Conservation (phyloP, 1,284 basidiomycete genomes). For the Tetrapyrgos nigripes region DNA sequence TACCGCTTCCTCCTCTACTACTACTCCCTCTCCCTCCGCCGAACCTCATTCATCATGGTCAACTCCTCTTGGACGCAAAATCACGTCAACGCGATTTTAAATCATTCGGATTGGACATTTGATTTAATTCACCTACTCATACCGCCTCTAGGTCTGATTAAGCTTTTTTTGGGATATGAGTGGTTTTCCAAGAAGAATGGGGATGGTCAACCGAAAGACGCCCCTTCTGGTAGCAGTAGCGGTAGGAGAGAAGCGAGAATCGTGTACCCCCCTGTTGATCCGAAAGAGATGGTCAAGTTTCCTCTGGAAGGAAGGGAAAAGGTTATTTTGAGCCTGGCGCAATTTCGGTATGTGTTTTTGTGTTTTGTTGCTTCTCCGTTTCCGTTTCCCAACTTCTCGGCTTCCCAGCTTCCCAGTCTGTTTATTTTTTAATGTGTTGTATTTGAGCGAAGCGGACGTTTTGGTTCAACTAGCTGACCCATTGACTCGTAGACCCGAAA, state of each 20-base stretch:
- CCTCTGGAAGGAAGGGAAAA: conserved; percentile 65
- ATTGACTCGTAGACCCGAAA: conserved; percentile 94
- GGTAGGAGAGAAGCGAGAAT: conserved; percentile 42
- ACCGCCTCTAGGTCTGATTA: conserved; percentile 32
- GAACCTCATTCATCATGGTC: conserved; percentile 85
- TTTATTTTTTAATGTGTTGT: background rate
- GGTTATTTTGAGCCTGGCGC: conserved; percentile 88
- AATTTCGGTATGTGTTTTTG: conserved; percentile 74
- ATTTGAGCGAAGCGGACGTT: no score
- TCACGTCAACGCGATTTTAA: conserved; percentile 81
- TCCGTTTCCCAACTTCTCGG: background rate
- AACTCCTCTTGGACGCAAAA: conserved; percentile 96
- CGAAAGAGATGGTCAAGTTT: conserved; percentile 71
- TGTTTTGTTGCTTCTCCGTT: background rate
- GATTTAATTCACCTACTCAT: conserved; percentile 49
- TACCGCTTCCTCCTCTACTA: conserved; percentile 88
- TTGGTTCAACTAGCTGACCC: no score
- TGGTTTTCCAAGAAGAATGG: conserved; percentile 6
- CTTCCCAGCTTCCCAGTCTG: background rate
- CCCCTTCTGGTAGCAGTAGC: no score
- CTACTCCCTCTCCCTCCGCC: conserved; percentile 80
- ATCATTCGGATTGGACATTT: conserved; percentile 55
- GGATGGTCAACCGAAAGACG: no score
- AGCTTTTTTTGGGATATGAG: conserved; percentile 31
- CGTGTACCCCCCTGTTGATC: conserved; percentile 95